Conservation (phyloP, 371 early-diverging fungal genomes). For the Furculomyces boomerangus region DNA sequence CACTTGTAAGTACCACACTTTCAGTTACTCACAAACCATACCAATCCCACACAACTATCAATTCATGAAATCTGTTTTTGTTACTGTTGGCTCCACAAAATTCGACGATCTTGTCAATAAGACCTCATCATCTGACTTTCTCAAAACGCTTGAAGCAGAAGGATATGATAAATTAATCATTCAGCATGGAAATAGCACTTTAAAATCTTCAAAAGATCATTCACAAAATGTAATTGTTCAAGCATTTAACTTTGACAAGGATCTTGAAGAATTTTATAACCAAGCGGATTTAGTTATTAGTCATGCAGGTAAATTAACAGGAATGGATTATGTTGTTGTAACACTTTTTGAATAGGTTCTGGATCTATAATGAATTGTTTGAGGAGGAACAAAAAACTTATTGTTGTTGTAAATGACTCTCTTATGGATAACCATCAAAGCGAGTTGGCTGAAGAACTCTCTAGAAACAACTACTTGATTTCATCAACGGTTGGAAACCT, state of each 20-base stretch:
- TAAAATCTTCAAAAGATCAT: slow-evolving; percentile 2
- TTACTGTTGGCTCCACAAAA: slow-evolving; percentile 80
- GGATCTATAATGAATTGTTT: slow-evolving; percentile 69
- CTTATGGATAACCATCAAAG: slow-evolving; percentile 79
- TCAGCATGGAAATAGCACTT: slow-evolving; percentile 51
- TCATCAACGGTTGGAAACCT: no score
- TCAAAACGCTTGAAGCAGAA: slow-evolving; percentile 21
- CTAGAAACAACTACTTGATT: slow-evolving; percentile 30
- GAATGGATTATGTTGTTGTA: slow-evolving; percentile 30
- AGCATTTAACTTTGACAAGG: slow-evolving; percentile 11
- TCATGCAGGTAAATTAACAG: slow-evolving; percentile 39
- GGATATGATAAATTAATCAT: slow-evolving; percentile 34
- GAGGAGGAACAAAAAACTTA: slow-evolving; percentile 34
- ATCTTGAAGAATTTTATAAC: slow-evolving; percentile 8
- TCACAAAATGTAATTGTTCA: slow-evolving; percentile 4
- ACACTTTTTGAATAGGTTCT: slow-evolving; percentile 47
- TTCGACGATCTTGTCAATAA: slow-evolving; percentile 53
- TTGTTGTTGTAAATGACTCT: slow-evolving; percentile 54
- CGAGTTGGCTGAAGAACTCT: slow-evolving; percentile 59
- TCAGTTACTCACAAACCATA: no score
- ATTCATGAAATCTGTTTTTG: slow-evolving; percentile 32
- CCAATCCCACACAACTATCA: no score
- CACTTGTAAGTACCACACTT: no score
- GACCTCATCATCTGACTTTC: slow-evolving; percentile 26
- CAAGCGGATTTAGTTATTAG: slow-evolving; percentile 25